Percentiles rank a stretch among this genome's conserved stretches.
These are phyloP conservation scores for Kazachstania psychrophila DNA, from an alignment of 805 yeast species.

Conservation along the genomic window DNA sequence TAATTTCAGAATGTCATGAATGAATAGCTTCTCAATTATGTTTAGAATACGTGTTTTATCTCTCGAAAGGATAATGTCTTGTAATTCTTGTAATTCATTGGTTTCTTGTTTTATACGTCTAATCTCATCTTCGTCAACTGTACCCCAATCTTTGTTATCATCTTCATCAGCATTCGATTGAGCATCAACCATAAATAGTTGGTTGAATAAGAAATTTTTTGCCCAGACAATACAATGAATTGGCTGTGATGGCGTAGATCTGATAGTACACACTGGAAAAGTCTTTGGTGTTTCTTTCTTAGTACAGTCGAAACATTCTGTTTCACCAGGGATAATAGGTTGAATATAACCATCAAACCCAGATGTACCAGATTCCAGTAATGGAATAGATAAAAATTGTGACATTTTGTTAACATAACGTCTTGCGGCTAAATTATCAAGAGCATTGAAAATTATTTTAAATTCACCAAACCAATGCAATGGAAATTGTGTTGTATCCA, in stretches of 20 bases:
- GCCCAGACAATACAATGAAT: conserved; percentile 98
- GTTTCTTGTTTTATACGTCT: conserved; percentile 57
- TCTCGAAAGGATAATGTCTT: conserved; percentile 29
- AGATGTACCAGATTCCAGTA: conserved; percentile 91
- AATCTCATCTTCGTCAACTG: conserved; percentile 55
- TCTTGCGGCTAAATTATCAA: conserved; percentile 90
- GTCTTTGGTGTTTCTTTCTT: conserved; percentile 81
- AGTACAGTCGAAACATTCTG: conserved; percentile 92
- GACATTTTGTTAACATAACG: conserved; percentile 80
- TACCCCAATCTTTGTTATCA: conserved; percentile 41
- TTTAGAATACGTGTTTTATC: conserved; percentile 29
- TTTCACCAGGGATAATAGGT: conserved; percentile 70
- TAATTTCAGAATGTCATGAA: conserved; percentile 70
- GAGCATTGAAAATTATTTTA: conserved; percentile 76
- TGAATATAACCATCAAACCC: conserved; percentile 93
- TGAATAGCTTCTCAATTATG: conserved; percentile 53
- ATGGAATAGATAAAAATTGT: conserved; percentile 59
- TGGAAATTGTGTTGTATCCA: conserved; percentile 64
- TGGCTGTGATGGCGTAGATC: conserved; percentile 95
- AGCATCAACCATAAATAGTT: conserved; percentile 50
- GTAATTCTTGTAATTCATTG: conserved; percentile 50
- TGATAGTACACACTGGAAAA: conserved; percentile 91
- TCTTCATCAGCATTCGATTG: conserved; percentile 31
- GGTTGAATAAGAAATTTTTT: conserved; percentile 76
- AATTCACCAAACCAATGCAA: conserved; percentile 71